Percentiles rank a stretch among this genome's conserved stretches.
These are phyloP conservation scores for Volvox africanus DNA, from an alignment of 139 green algal species.

Conservation along the genomic window DNA sequence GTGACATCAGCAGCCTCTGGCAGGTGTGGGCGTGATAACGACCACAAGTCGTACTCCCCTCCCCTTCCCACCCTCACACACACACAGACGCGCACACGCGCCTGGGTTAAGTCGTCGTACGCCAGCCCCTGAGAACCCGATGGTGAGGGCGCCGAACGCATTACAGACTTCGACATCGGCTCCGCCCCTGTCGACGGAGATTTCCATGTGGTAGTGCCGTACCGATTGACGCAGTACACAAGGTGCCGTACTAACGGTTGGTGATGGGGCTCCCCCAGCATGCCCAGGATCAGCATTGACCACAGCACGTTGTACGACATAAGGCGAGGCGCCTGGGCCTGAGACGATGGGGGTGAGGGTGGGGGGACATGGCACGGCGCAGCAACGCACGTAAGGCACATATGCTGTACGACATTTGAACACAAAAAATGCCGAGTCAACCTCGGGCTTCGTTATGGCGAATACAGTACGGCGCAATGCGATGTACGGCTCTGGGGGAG, in stretches of 20 bases:
- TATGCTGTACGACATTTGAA: neutral
- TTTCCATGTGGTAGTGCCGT: neutral
- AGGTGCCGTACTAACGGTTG: neutral
- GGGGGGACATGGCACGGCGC: neutral
- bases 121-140: neutral
- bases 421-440: too few relatives aligned
- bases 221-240: neutral
- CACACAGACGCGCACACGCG: too few relatives aligned
- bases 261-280: neutral
- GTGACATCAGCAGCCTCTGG: too few relatives aligned
- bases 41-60: too few relatives aligned
- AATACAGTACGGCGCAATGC: too few relatives aligned
- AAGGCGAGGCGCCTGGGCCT: neutral
- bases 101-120: neutral
- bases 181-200: neutral
- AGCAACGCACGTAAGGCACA: neutral
- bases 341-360: neutral
- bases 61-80: too few relatives aligned
- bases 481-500: too few relatives aligned
- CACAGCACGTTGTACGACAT: constrained; percentile 35
- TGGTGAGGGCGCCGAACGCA: neutral
- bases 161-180: neutral
- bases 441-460: too few relatives aligned
- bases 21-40: too few relatives aligned
- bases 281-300: neutral